Evolutionary conservation across 176 grass and related monocot genomes (phyloP).

Genomic region (Aegilops umbellulata): DNA sequence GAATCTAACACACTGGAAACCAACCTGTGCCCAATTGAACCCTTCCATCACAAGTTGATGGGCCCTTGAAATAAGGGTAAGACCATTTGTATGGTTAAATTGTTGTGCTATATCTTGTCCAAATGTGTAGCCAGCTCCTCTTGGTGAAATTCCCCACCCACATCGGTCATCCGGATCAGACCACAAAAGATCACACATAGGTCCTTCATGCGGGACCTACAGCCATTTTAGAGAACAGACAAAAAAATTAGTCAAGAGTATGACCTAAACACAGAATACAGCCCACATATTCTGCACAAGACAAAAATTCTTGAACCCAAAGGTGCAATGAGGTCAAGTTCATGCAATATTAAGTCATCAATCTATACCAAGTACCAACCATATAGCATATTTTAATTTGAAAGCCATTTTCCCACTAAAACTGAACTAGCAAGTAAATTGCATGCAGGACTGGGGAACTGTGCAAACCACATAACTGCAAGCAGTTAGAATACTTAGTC

Average conservation of each 20-base stretch:
- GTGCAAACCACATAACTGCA: background rate
- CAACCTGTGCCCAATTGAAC: conserved; percentile 69
- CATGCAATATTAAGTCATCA: background rate
- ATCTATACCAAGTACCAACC: background rate
- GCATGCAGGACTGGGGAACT: background rate
- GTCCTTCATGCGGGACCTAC: conserved; percentile 75
- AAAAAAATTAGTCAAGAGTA: conserved; percentile 10
- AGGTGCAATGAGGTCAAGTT: background rate
- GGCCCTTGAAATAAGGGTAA: conserved; percentile 70
- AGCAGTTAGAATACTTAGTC: background rate
- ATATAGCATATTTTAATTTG: background rate
- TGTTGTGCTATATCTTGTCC: conserved; percentile 79
- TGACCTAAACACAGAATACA: background rate
- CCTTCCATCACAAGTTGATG: conserved; percentile 86
- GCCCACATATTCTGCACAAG: background rate
- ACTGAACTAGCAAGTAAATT: background rate
- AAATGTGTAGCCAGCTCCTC: conserved; percentile 78
- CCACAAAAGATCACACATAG: conserved; percentile 83
- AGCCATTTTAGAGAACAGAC: conserved; percentile 27
- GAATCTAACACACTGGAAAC: conserved; percentile 18
- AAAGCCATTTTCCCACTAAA: background rate
- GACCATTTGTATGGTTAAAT: conserved; percentile 70
- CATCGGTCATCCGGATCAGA: conserved; percentile 77
- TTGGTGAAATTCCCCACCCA: conserved; percentile 74
- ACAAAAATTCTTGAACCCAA: background rate